Evolutionary conservation across 257 asterid genomes (phyloP), one percentile per base, ranked within the genome.

Genomic region (Craterostigma plantagineum): DNA sequence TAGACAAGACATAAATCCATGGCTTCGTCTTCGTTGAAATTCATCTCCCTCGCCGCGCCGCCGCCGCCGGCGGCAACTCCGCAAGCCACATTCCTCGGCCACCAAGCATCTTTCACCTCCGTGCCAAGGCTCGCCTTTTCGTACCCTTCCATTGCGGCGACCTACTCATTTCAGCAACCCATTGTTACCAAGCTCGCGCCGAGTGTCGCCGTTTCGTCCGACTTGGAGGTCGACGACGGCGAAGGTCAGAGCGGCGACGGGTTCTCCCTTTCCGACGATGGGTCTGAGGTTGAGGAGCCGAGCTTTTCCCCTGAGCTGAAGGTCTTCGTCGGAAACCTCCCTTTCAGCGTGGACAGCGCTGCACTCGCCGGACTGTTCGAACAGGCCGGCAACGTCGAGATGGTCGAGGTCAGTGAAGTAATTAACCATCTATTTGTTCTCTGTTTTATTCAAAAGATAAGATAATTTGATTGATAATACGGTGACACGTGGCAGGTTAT

Each of bases 251-350:
- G n/a, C n/a, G n/a, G 41, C n/a, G n/a, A n/a, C n/a, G n/a, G n/a
- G 0, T 51, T 51, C 2, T 18, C 49, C 0, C 63, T 15, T n/a
- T 70, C 39, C 35, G 55, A 33, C 7, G 43, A 33, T 10, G 15
- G 18, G 14, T 40, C 54, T 6, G 33, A 34, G 11, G 30, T 36
- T 0, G 57, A 43, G 34, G 67, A 57, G 47, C 65, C 35, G 38
- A 72, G 17, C 7, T 74, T 59, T 43, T 63, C 90, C 33, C 63
- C 76, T 8, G 83, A 79, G 45, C 58, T 55, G 56, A 82, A 79
- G 53, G 55, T 87, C n/a, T 87, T 79, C 11, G 93, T 87, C 5
- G 92, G 98, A 11, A 87, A 87, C 59, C 72, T 87, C 65, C 81
- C 98, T 8, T 87, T 76, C 18, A 56, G 4, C 35, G 90, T 72